Base-by-base conservation (phyloP, 768 basidiomycete species). In the Tylopilus sp. region DNA sequence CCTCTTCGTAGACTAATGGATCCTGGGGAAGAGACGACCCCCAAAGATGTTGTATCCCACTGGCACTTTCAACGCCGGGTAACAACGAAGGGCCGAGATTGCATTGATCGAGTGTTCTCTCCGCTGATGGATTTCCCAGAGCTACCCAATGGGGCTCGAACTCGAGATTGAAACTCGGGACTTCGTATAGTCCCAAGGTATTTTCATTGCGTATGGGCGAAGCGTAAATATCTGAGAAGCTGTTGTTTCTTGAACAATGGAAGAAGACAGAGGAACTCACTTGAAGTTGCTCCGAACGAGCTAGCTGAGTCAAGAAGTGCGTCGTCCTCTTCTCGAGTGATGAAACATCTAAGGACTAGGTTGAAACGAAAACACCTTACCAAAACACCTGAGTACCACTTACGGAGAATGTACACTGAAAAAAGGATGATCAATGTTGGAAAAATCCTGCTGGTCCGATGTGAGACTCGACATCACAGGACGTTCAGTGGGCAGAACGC, bases 351-450 rank as follows among this genome's bases (percentile, higher is more conserved):
- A 26, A 42, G 11, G 10, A 28, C 6, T 17, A 35, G 10, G 38
- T 48, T 40, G 26, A 4, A 4, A 36, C 7, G 1, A 35, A 6
- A 26, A 20, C 6, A 38, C 6, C 15, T 4, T 17, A 11, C 22
- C 20, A 12, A 15, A 11, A 47, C 60, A n/a, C n/a, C n/a, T n/a
- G n/a, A n/a, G n/a, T n/a, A n/a, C n/a, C 11, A 47, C 60, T 47
- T 36, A 50, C 57, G 3, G 7, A 41, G 36, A 9, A 43, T 38
- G 9, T 13, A 40, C n/a, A 18, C 8, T 3, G 13, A 28, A 1
- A 18, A n/a, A n/a, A 2, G 9, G 36, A 23, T 13, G 35, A 31
- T 47, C 30, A 4, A 3, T 3, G 9, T 20, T 28, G 22, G 47
- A n/a, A 13, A 3, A 25, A 10, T 11, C 4, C 12, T 44, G 44